A percentile compares a stretch with the other conserved stretches of the same genome.
Conservation (phyloP, 106 monocot species). For the Cymbidium sinense region DNA sequence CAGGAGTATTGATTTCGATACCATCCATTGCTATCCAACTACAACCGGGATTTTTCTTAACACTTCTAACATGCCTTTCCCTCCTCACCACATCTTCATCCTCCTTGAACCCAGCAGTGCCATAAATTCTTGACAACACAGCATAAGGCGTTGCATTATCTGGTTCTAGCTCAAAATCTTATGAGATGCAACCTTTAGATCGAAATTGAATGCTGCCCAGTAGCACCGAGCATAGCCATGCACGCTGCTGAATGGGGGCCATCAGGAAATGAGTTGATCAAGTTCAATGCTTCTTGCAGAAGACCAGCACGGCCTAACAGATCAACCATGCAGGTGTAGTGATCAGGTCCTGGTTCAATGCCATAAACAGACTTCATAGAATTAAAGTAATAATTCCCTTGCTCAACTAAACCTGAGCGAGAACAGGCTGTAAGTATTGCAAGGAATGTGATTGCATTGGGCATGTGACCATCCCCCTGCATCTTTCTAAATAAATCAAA, state of each 20-base stretch:
- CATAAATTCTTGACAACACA: conserved; percentile 41
- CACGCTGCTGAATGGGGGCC: conserved; percentile 28
- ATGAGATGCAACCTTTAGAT: conserved; percentile 25
- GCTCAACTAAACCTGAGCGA: conserved; percentile 30
- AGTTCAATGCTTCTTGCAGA: conserved; percentile 20
- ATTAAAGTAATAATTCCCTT: conserved; percentile 27
- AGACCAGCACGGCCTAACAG: conserved; percentile 30
- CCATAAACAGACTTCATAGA: conserved; percentile 22
- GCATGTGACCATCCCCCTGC: conserved; percentile 11
- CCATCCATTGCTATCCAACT: conserved; percentile 34
- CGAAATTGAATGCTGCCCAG: conserved; percentile 28
- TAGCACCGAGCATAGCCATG: conserved; percentile 43
- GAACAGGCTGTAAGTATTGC: conserved; percentile 30
- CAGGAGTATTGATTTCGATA: neutral
- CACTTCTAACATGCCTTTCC: conserved; percentile 17
- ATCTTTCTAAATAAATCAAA: conserved; percentile 23
- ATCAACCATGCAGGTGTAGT: conserved; percentile 43
- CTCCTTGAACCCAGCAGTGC: conserved; percentile 35
- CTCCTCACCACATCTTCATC: conserved; percentile 27
- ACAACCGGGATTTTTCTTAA: conserved; percentile 47
- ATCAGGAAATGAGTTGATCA: conserved; percentile 29
- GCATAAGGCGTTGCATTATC: conserved; percentile 34
- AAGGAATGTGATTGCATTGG: conserved; percentile 29
- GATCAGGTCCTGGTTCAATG: conserved; percentile 25
- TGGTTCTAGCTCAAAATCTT: conserved; percentile 37